A percentile compares a stretch with the other conserved stretches of the same genome.
phyloP scores from a whole-genome alignment of 257 asterid genomes.

The Jaltomata sinuosa region DNA sequence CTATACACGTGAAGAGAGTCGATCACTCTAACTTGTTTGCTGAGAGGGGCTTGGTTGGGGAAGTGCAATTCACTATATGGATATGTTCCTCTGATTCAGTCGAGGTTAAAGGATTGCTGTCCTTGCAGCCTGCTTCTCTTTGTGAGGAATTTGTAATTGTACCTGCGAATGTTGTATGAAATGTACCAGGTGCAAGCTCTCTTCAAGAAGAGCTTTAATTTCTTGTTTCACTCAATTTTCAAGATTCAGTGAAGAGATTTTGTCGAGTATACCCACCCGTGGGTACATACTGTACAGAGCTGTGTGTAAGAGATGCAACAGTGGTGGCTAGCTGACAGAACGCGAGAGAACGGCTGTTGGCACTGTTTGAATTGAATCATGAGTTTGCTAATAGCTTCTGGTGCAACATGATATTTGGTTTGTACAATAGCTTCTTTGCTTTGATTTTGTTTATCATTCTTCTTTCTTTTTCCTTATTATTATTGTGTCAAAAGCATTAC shows the following conservation, averaged over 20 bases:
- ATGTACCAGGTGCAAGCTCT: slow-evolving; percentile 3
- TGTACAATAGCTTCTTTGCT: slow-evolving; percentile 1
- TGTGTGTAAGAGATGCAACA: not conserved
- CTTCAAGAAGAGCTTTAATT: not conserved
- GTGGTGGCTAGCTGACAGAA: not conserved
- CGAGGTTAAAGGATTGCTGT: not conserved
- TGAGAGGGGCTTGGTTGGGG: not conserved
- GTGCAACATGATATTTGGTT: slow-evolving; percentile 3
- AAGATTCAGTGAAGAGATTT: not conserved
- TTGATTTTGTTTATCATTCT: not conserved
- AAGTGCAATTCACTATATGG: not conserved
- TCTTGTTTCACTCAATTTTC: not conserved
- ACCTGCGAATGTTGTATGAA: slow-evolving; percentile 2
- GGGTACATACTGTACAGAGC: slow-evolving; percentile 29
- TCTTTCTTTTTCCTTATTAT: not conserved
- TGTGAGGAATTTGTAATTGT: slow-evolving; percentile 13
- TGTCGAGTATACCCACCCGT: slow-evolving; percentile 7
- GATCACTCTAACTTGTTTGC: not conserved
- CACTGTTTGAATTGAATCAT: not conserved
- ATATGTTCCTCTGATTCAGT: not conserved
- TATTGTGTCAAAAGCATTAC: not conserved
- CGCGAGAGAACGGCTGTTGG: not conserved
- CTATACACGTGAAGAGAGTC: slow-evolving; percentile 10
- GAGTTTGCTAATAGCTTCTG: slow-evolving; percentile 5
- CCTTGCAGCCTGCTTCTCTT: not conserved